Evolutionary conservation across 2,329 filamentous ascomycete genomes (phyloP).

Genomic region (Cladosporium sp.): DNA sequence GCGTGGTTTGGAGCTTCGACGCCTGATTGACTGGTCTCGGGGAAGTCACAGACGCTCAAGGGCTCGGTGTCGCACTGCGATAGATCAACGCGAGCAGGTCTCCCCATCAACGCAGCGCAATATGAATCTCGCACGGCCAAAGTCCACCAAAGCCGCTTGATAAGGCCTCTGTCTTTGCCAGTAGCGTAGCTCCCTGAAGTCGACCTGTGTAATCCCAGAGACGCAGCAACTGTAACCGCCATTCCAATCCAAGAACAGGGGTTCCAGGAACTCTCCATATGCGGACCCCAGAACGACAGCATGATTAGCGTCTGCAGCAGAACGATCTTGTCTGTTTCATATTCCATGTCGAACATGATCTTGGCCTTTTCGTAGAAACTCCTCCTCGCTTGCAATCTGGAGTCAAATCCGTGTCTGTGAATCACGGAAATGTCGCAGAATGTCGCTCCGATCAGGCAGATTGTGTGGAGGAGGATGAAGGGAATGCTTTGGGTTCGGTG

Average conservation of each 20-base stretch:
- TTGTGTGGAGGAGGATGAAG: not conserved
- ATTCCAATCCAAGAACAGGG: conserved; percentile 18
- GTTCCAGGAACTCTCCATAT: conserved; percentile 20
- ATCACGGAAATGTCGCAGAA: not conserved
- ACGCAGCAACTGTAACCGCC: conserved; percentile 20
- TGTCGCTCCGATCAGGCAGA: not conserved
- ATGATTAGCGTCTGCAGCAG: conserved; percentile 18
- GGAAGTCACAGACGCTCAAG: conserved; percentile 14
- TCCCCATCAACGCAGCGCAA: conserved; percentile 17
- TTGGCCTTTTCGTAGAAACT: conserved; percentile 13
- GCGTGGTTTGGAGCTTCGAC: not conserved
- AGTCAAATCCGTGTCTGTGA: not conserved
- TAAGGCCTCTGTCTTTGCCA: conserved; percentile 15
- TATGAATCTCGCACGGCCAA: conserved; percentile 18
- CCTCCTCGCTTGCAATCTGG: not conserved
- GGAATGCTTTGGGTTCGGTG: not conserved
- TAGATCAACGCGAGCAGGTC: conserved; percentile 19
- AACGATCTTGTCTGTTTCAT: conserved; percentile 19
- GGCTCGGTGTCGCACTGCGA: conserved; percentile 16
- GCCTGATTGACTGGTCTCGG: not conserved
- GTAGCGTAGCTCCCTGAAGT: conserved; percentile 13
- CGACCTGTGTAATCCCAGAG: conserved; percentile 19
- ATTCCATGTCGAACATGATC: conserved; percentile 18
- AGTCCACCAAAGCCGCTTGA: conserved; percentile 20
- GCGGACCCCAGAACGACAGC: conserved; percentile 19